phyloP scores from a whole-genome alignment of 805 yeast species.

The Myxozyma vanderwaltii region DNA sequence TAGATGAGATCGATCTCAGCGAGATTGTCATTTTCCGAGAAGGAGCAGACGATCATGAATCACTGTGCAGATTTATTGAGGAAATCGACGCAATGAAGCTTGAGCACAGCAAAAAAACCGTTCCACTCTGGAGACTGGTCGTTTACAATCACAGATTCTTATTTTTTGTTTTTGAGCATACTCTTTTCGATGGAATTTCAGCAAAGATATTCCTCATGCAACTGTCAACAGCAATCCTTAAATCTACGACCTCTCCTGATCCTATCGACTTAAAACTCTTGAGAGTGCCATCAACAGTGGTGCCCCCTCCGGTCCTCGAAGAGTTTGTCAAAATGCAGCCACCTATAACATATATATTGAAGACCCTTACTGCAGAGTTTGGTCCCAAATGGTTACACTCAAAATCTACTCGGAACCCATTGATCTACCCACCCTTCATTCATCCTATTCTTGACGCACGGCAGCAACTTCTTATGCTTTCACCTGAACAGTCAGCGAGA shows the following conservation, averaged over 20 bases:
- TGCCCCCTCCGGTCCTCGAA: not conserved
- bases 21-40: conserved; percentile 2
- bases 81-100: not conserved
- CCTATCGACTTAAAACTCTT: not conserved
- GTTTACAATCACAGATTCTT: conserved; percentile 1
- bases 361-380: not conserved
- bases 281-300: not conserved
- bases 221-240: not conserved
- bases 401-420: not conserved
- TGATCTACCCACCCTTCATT: not conserved
- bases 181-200: conserved; percentile 17
- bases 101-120: not conserved
- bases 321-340: not conserved
- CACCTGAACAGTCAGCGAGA: not conserved
- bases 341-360: not conserved
- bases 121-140: conserved; percentile 17
- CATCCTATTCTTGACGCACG: not conserved
- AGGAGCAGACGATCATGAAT: conserved; percentile 1
- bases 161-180: conserved; percentile 19
- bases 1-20: conserved; percentile 8
- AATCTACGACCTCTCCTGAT: not conserved
- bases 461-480: not conserved
- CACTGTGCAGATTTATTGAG: not conserved
- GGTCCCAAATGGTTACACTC: not conserved
- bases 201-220: conserved; percentile 9